Evolutionary conservation across 228 moss, liverwort and hornwort species (phyloP).

Genomic region (Sphagnum fallax): DNA sequence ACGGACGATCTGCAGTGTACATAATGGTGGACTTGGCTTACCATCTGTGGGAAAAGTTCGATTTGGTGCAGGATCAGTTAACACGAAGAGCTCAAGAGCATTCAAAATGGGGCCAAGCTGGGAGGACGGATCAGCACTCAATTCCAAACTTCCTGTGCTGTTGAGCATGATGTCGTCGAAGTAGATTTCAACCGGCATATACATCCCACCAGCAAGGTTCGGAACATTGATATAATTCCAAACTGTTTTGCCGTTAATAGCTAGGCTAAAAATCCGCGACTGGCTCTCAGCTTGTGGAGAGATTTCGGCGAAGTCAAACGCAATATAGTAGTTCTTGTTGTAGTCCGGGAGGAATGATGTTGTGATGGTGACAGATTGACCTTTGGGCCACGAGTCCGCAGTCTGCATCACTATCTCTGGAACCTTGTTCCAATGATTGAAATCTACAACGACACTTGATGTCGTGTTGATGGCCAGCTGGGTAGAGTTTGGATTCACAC

Average conservation of each 20-base stretch:
- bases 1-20: too few relatives aligned
- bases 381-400: conserved; percentile 11
- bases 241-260: conserved; percentile 8
- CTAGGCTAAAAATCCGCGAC: conserved; percentile 13
- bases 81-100: conserved; percentile 28
- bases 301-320: conserved; percentile 26
- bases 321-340: too few relatives aligned
- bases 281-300: neutral
- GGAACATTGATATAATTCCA: conserved; percentile 3
- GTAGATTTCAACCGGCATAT: conserved; percentile 18
- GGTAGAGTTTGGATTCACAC: too few relatives aligned
- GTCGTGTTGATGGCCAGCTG: too few relatives aligned
- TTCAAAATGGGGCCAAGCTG: conserved; percentile 24
- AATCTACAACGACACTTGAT: too few relatives aligned
- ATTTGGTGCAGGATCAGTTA: conserved; percentile 16
- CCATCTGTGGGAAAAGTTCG: conserved; percentile 25
- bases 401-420: conserved; percentile 21
- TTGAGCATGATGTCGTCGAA: conserved; percentile 9
- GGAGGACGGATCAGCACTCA: conserved; percentile 11
- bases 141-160: conserved; percentile 5
- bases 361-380: too few relatives aligned
- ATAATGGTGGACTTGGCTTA: neutral
- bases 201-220: neutral
- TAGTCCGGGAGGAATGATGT: too few relatives aligned
- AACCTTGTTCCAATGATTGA: conserved; percentile 7